Percentiles rank a stretch among this genome's conserved stretches.
Evolutionary conservation across 176 grass and related monocot genomes (phyloP).

Genomic region (sorghum (Sorghum bicolor)): Sorghum_bicolor_NCBIv3 NC_012870.2:72421001-72421500

Average conservation of each 20-base stretch:
- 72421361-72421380: no score
- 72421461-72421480: no score
- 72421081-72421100: slow-evolving; percentile 31
- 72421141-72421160: slow-evolving; percentile 33
- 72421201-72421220: slow-evolving; percentile 5
- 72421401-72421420: no score
- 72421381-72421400: no score
- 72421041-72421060: background rate
- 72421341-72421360: no score
- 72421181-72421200: background rate
- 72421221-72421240: slow-evolving; percentile 39
- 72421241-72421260: background rate
- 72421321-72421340: no score
- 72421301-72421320: background rate
- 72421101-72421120: slow-evolving; percentile 9
- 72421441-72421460: no score
- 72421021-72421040: slow-evolving; percentile 1
- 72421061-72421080: slow-evolving; percentile 5
- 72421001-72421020: slow-evolving; percentile 25
- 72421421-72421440: no score
- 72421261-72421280: background rate
- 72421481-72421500: no score
- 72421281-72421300: background rate
- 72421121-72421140: slow-evolving; percentile 4
- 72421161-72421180: slow-evolving; percentile 21